Conservation (phyloP, 306 rosid species). For the Acacia acuminata region DNA sequence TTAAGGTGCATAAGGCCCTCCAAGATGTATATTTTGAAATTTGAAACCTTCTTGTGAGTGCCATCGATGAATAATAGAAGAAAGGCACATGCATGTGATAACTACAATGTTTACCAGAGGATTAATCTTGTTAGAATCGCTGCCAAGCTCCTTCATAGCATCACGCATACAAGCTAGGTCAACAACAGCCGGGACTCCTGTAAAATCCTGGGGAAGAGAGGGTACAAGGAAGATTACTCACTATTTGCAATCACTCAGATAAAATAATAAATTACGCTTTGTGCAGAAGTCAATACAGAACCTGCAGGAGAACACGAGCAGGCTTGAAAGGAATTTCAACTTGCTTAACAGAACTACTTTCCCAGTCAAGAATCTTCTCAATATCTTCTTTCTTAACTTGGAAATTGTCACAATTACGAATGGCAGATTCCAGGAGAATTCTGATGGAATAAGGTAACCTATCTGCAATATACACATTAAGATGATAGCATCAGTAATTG, state of each 20-base stretch:
- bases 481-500: conserved; percentile 10
- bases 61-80: not conserved
- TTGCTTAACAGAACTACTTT: conserved; percentile 67
- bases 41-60: not conserved
- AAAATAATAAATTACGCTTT: not conserved
- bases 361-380: conserved; percentile 97
- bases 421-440: conserved; percentile 87
- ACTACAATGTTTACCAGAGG: conserved; percentile 69
- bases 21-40: not conserved
- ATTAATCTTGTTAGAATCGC: conserved; percentile 92
- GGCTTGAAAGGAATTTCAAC: conserved; percentile 99
- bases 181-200: conserved; percentile 98
- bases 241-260: not conserved
- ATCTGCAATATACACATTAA: conserved; percentile 53
- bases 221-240: conserved; percentile 13
- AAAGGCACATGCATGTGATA: conserved; percentile 5
- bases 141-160: conserved; percentile 97
- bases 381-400: conserved; percentile 93
- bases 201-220: conserved; percentile 69
- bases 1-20: conserved; percentile 2
- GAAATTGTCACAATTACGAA: conserved; percentile 95
- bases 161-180: conserved; percentile 99
- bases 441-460: conserved; percentile 87
- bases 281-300: conserved; percentile 27
- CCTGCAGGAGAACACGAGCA: conserved; percentile 99